phyloP scores from a whole-genome alignment of 306 rosid genomes.

The Cucumis hystrix region DNA sequence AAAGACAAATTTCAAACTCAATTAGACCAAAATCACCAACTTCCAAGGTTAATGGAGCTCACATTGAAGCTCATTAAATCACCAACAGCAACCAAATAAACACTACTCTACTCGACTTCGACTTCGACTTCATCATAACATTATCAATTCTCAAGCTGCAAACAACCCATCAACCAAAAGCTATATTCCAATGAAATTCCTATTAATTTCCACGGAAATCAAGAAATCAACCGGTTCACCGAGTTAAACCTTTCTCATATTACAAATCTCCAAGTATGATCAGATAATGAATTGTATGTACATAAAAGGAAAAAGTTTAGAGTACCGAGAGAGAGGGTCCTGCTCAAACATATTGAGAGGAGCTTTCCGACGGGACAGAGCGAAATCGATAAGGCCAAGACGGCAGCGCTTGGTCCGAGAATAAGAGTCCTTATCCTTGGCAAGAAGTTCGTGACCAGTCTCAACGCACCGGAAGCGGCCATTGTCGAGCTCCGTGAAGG shows the following conservation, averaged over 20 bases:
- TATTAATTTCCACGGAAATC: background rate
- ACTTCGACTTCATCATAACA: background rate
- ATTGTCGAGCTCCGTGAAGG: constrained; percentile 46
- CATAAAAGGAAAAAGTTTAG: background rate
- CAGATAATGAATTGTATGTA: background rate
- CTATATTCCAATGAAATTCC: background rate
- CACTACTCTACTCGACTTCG: background rate
- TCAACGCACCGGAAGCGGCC: constrained; percentile 74
- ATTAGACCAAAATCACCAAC: background rate
- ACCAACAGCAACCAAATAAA: background rate
- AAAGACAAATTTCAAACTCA: background rate
- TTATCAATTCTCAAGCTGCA: background rate
- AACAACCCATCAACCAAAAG: background rate
- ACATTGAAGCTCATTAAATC: background rate
- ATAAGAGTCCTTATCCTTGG: constrained; percentile 51
- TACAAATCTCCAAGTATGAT: background rate
- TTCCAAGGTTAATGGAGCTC: background rate
- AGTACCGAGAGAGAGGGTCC: constrained; percentile 71
- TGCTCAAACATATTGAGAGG: constrained; percentile 78
- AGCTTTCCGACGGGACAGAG: constrained; percentile 40
- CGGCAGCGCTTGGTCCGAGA: constrained; percentile 78
- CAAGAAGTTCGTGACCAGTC: constrained; percentile 70
- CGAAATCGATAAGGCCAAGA: constrained; percentile 66
- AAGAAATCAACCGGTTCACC: background rate
- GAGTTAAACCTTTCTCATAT: background rate